Percentiles rank a stretch among this genome's conserved stretches.
These are phyloP conservation scores for Dysphania ambrosioides DNA, from an alignment of 148 eudicot species.

Conservation along the genomic window DNA sequence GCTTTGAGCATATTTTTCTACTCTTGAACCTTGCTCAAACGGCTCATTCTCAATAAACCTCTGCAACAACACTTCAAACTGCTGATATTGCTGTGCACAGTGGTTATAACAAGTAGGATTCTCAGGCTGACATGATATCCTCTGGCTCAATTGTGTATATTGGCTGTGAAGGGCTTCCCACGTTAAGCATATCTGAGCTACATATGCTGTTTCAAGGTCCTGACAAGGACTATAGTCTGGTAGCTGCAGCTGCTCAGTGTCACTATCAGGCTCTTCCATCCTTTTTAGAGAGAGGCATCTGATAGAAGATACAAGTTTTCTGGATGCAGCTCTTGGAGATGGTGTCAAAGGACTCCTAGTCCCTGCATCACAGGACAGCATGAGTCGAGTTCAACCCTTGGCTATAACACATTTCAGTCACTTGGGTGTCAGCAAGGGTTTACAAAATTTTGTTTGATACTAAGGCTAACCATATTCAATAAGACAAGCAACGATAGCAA, in stretches of 20 bases:
- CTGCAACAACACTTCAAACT: slow-evolving; percentile 86
- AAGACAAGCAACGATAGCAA: background rate
- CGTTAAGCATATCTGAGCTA: slow-evolving; percentile 79
- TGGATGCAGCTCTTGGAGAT: slow-evolving; percentile 70
- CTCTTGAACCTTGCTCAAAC: slow-evolving; percentile 68
- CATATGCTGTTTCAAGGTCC: slow-evolving; percentile 85
- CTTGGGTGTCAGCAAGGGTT: background rate
- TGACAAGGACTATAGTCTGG: slow-evolving; percentile 47
- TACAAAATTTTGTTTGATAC: background rate
- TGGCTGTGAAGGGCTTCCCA: slow-evolving; percentile 98
- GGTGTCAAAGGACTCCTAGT: slow-evolving; percentile 50
- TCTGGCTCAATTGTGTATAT: slow-evolving; percentile 74
- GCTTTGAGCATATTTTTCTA: slow-evolving; percentile 72
- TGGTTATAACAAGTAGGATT: slow-evolving; percentile 63
- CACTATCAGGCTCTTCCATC: slow-evolving; percentile 60
- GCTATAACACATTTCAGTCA: background rate
- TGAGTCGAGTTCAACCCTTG: background rate
- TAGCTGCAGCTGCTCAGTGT: slow-evolving; percentile 71
- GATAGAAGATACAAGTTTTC: slow-evolving; percentile 69
- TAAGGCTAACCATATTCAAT: background rate
- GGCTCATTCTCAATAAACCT: slow-evolving; percentile 94
- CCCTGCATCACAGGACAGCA: slow-evolving; percentile 37
- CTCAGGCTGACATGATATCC: slow-evolving; percentile 67
- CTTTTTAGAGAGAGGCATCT: slow-evolving; percentile 87
- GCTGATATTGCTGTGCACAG: slow-evolving; percentile 90